A percentile compares a stretch with the other conserved stretches of the same genome.
These are phyloP conservation scores for Lentinula detonsa DNA, from an alignment of 768 basidiomycete genomes.

Conservation along the genomic window DNA sequence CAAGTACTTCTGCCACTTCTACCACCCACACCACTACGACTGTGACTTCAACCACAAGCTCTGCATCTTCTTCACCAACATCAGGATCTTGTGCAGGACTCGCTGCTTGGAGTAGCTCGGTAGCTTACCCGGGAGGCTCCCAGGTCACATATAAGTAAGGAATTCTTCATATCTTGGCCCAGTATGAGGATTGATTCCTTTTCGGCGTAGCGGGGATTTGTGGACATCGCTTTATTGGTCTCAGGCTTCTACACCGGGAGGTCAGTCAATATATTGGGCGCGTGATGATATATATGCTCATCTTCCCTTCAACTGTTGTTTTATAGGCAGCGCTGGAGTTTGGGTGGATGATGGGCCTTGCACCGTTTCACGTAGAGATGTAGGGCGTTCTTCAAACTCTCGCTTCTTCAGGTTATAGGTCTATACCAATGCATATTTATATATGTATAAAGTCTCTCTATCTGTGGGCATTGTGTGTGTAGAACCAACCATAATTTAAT, in stretches of 20 bases:
- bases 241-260: conserved; percentile 1
- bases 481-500: no score
- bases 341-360: conserved; percentile 1
- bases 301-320: not conserved
- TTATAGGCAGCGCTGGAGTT: conserved; percentile 1
- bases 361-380: not conserved
- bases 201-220: not conserved
- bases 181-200: not conserved
- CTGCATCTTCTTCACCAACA: conserved; percentile 7
- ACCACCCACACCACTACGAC: conserved; percentile 16
- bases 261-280: not conserved
- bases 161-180: not conserved
- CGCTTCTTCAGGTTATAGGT: not conserved
- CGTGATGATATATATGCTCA: not conserved
- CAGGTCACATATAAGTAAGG: conserved; percentile 4
- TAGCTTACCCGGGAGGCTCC: conserved; percentile 4
- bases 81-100: conserved; percentile 3
- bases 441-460: no score
- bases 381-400: not conserved
- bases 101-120: not conserved
- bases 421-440: not conserved
- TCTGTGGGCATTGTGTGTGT: no score
- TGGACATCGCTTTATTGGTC: conserved; percentile 1
- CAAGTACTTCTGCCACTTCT: conserved; percentile 27
- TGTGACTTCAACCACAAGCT: conserved; percentile 13